Evolutionary conservation across 768 basidiomycete species (phyloP).

Genomic region (Leccinum truebloodii): DNA sequence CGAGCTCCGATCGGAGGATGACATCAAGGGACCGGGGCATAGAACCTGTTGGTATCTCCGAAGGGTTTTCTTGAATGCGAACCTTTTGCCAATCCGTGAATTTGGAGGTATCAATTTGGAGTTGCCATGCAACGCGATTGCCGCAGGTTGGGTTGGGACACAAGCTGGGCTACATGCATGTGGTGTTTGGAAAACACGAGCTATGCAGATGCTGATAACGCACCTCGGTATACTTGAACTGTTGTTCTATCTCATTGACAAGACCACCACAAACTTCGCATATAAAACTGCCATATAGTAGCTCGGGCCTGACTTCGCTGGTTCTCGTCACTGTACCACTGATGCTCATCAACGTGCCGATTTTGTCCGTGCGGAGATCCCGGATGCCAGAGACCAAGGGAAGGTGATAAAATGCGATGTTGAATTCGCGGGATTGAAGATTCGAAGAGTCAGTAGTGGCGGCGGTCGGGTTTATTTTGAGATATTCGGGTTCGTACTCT

Average conservation of each 20-base stretch:
- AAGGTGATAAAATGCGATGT: conserved; percentile 92
- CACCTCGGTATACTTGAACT: conserved; percentile 99
- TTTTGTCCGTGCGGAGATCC: conserved; percentile 88
- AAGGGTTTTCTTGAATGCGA: conserved; percentile 97
- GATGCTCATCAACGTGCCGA: conserved; percentile 93
- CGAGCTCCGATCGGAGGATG: conserved; percentile 87
- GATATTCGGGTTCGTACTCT: conserved; percentile 88
- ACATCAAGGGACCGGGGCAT: conserved; percentile 99
- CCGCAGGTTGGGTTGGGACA: conserved; percentile 96
- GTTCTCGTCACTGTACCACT: conserved; percentile 97
- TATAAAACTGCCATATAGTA: conserved; percentile 90
- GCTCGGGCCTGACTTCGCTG: conserved; percentile 94
- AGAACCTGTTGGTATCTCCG: conserved; percentile 96
- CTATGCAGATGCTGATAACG: neutral
- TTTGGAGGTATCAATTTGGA: conserved; percentile 93
- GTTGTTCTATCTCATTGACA: conserved; percentile 94
- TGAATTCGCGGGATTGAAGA: conserved; percentile 90
- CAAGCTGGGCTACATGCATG: conserved; percentile 66
- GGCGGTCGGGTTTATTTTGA: conserved; percentile 92
- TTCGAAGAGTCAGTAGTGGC: conserved; percentile 85
- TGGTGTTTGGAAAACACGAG: conserved; percentile 9
- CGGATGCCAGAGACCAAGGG: conserved; percentile 94
- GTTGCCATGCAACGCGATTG: conserved; percentile 87
- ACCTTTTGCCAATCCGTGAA: conserved; percentile 99
- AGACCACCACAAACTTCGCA: conserved; percentile 87